Percentiles rank a stretch among this genome's conserved stretches.
phyloP scores from a whole-genome alignment of 2,329 filamentous ascomycete genomes.

The Zopfia rhizophila region DNA sequence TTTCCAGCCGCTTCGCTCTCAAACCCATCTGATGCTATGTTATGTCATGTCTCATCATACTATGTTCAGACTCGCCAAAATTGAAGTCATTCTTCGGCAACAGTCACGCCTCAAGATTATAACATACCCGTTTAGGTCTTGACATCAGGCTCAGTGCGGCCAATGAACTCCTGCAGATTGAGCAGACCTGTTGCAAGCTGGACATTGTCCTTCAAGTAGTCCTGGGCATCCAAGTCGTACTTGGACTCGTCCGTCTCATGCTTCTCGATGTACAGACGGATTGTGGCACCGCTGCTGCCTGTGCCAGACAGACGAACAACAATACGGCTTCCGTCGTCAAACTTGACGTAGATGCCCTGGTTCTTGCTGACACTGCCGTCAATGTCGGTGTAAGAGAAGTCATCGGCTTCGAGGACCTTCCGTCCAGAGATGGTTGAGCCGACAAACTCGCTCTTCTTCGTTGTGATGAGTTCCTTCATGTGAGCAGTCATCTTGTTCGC shows the following conservation, averaged over 20 bases:
- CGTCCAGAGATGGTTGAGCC: constrained; percentile 84
- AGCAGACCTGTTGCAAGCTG: constrained; percentile 84
- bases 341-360: constrained; percentile 94
- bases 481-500: constrained; percentile 90
- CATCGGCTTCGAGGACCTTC: constrained; percentile 88
- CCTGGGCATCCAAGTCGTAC: constrained; percentile 86
- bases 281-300: constrained; percentile 93
- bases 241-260: constrained; percentile 84
- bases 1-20: background rate
- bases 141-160: constrained; percentile 92
- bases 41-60: constrained; percentile 16
- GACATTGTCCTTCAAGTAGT: constrained; percentile 92
- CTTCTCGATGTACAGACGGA: constrained; percentile 97
- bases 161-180: constrained; percentile 93
- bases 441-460: constrained; percentile 76
- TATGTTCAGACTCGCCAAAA: constrained; percentile 17
- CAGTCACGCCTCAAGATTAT: constrained; percentile 4
- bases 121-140: constrained; percentile 74
- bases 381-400: constrained; percentile 99
- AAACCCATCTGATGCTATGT: constrained; percentile 1
- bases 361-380: constrained; percentile 95
- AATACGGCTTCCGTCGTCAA: constrained; percentile 93
- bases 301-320: constrained; percentile 96
- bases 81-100: constrained; percentile 9
- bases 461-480: constrained; percentile 79